Evolutionary conservation across 495 filamentous ascomycete genomes (phyloP).

Genomic region (Chaetomium fimeti): DNA sequence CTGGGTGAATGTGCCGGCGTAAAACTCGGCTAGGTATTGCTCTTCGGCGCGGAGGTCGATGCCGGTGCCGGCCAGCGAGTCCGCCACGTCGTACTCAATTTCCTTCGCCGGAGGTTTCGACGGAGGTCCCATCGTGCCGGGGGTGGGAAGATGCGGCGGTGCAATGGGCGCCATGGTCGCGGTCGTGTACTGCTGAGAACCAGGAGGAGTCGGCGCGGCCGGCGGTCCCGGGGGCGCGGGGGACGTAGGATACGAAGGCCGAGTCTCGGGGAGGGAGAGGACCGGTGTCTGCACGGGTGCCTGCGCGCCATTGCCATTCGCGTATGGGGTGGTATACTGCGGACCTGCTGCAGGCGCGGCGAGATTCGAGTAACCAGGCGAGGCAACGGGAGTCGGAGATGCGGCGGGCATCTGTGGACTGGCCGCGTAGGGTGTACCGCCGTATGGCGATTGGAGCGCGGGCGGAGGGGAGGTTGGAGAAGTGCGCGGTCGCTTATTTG

Average conservation of each 20-base stretch:
- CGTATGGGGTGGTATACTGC: constrained; percentile 24
- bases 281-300: constrained; percentile 22
- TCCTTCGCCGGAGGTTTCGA: constrained; percentile 70
- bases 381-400: constrained; percentile 19
- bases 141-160: constrained; percentile 29
- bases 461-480: constrained; percentile 55
- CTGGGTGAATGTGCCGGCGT: constrained; percentile 40
- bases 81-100: constrained; percentile 64
- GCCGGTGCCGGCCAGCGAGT: constrained; percentile 74
- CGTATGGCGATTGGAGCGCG: constrained; percentile 35
- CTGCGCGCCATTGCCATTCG: constrained; percentile 25
- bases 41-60: constrained; percentile 84
- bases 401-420: constrained; percentile 20
- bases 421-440: constrained; percentile 22
- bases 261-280: constrained; percentile 29
- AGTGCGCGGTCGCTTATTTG: constrained; percentile 65
- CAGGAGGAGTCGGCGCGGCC: constrained; percentile 22
- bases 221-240: constrained; percentile 20
- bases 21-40: constrained; percentile 62
- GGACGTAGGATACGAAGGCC: constrained; percentile 33
- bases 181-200: constrained; percentile 38
- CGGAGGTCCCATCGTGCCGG: constrained; percentile 74
- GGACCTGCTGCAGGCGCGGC: constrained; percentile 9
- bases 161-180: constrained; percentile 41
- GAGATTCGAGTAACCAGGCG: constrained; percentile 27